Percentiles rank a stretch among this genome's conserved stretches.
Conservation (phyloP, 176 grass and related monocot species). For the Phoenix dactylifera region DNA sequence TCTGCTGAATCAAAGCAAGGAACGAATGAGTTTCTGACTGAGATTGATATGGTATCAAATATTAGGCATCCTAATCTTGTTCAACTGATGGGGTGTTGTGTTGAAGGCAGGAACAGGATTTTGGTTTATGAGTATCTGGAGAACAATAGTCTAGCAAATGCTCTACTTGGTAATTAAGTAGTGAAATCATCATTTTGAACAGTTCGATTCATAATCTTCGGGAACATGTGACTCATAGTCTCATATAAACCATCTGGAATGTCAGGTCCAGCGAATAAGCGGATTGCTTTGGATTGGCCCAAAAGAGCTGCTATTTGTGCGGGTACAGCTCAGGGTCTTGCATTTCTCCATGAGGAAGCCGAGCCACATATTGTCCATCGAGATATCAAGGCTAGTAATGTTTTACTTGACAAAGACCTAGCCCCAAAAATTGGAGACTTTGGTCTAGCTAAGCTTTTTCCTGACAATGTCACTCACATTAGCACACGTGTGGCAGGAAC, state of each 20-base stretch:
- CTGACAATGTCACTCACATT: conserved; percentile 52
- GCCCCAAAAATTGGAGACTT: conserved; percentile 67
- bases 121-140: conserved; percentile 51
- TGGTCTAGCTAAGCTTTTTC: conserved; percentile 59
- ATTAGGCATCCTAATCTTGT: conserved; percentile 70
- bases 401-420: conserved; percentile 45
- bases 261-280: conserved; percentile 45
- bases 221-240: not conserved
- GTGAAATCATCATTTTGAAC: too few relatives aligned
- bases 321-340: conserved; percentile 50
- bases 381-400: conserved; percentile 69
- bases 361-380: conserved; percentile 56
- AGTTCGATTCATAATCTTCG: too few relatives aligned
- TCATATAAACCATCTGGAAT: not conserved
- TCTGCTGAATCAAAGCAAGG: conserved; percentile 63
- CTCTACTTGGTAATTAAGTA: conserved; percentile 42
- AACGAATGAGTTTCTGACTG: conserved; percentile 46
- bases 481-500: conserved; percentile 62
- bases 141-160: conserved; percentile 53
- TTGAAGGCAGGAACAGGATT: conserved; percentile 29
- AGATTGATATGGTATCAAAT: conserved; percentile 56
- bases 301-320: conserved; percentile 49
- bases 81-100: conserved; percentile 52
- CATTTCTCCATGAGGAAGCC: conserved; percentile 62
- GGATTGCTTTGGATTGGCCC: conserved; percentile 45